Conservation (phyloP, 768 basidiomycete species). For the Leccinum boreale region DNA sequence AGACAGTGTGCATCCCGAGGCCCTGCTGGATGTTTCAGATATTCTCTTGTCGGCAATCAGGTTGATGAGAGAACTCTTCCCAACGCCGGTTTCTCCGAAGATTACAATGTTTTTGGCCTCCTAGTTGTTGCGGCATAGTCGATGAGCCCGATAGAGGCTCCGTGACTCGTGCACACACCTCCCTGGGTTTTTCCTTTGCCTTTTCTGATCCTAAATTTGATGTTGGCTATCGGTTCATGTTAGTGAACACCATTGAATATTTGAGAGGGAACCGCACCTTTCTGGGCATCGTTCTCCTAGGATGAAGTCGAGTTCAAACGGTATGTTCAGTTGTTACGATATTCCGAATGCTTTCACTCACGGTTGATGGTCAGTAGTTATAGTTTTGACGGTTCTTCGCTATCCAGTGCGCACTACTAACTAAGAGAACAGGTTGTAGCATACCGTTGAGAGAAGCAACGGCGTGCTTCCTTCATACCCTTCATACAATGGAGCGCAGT, state of each 20-base stretch:
- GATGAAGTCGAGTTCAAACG: background rate
- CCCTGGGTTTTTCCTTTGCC: background rate
- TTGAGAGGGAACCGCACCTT: background rate
- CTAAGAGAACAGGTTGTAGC: background rate
- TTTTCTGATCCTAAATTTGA: background rate
- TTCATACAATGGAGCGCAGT: background rate
- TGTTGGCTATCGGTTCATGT: conserved; percentile 7
- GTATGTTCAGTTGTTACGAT: background rate
- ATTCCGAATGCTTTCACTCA: background rate
- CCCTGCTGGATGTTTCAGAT: conserved; percentile 19
- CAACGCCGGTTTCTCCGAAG: too few species aligned
- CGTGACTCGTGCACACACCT: conserved; percentile 5
- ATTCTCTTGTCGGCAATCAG: background rate
- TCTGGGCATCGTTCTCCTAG: conserved; percentile 1
- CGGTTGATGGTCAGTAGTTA: conserved; percentile 6
- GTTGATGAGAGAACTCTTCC: too few species aligned
- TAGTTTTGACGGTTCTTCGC: conserved; percentile 1
- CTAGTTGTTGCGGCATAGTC: background rate
- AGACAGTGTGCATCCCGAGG: conserved; percentile 19
- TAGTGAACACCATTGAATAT: background rate
- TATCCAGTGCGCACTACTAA: conserved; percentile 7
- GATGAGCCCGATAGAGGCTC: background rate
- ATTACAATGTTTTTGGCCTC: conserved; percentile 5
- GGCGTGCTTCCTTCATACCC: background rate
- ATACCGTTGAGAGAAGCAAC: background rate